These are phyloP conservation scores for Rhodocollybia butyracea DNA, from an alignment of 768 basidiomycete species.

Conservation along the genomic window DNA sequence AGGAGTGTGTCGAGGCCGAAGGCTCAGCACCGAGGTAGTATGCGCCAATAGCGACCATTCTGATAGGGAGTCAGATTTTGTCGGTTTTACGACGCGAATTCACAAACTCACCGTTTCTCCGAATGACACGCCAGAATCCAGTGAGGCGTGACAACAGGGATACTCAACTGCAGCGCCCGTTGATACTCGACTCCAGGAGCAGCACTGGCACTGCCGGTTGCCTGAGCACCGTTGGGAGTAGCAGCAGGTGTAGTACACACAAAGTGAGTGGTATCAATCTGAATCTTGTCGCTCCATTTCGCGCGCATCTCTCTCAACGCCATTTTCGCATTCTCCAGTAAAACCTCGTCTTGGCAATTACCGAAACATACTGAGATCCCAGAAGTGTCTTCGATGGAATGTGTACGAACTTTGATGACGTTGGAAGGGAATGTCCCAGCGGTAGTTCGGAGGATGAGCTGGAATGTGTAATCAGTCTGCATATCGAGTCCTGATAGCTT, in stretches of 20 bases:
- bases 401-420: conserved; percentile 77
- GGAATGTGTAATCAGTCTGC: conserved; percentile 88
- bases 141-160: conserved; percentile 92
- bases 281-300: conserved; percentile 88
- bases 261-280: conserved; percentile 98
- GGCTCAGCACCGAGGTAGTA: conserved; percentile 79
- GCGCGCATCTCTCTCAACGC: conserved; percentile 85
- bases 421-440: conserved; percentile 91
- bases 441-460: conserved; percentile 88
- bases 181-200: conserved; percentile 89
- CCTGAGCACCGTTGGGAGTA: conserved; percentile 54
- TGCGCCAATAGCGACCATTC: conserved; percentile 83
- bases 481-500: conserved; percentile 82
- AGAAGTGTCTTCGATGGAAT: conserved; percentile 93
- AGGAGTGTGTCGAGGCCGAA: conserved; percentile 41
- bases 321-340: conserved; percentile 79
- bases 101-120: conserved; percentile 65
- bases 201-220: conserved; percentile 46
- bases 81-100: neutral
- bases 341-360: conserved; percentile 70
- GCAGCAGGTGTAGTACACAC: conserved; percentile 90
- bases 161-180: conserved; percentile 88
- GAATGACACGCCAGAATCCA: conserved; percentile 90
- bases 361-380: conserved; percentile 96
- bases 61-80: conserved; percentile 24